Evolutionary conservation across 1,284 basidiomycete genomes (phyloP).

Genomic region (Sphagnurus paluster): DNA sequence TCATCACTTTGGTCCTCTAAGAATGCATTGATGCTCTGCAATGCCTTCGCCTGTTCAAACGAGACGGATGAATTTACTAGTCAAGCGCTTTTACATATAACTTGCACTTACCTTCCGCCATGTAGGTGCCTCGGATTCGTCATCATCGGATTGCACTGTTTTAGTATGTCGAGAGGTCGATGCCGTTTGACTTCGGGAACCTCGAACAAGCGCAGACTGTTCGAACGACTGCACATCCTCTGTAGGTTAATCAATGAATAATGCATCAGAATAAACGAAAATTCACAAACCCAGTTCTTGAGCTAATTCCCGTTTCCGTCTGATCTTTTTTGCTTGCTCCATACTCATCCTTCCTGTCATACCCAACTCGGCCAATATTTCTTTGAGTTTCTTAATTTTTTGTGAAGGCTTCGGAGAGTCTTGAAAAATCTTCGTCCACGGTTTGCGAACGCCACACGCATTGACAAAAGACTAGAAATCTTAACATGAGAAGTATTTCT

Average conservation of each 20-base stretch:
- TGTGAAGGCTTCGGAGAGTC: slow-evolving; percentile 56
- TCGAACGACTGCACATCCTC: slow-evolving; percentile 70
- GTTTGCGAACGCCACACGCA: slow-evolving; percentile 80
- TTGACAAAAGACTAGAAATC: slow-evolving; percentile 59
- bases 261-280: not conserved
- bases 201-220: slow-evolving; percentile 31
- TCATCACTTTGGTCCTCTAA: slow-evolving; percentile 64
- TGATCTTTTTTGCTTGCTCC: slow-evolving; percentile 77
- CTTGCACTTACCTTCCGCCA: slow-evolving; percentile 28
- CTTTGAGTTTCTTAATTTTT: slow-evolving; percentile 67
- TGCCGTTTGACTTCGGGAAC: slow-evolving; percentile 18
- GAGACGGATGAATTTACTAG: not conserved
- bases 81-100: not conserved
- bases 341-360: slow-evolving; percentile 79
- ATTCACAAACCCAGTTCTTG: slow-evolving; percentile 72
- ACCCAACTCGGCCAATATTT: slow-evolving; percentile 69
- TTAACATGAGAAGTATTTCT: not conserved
- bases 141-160: slow-evolving; percentile 4
- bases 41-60: slow-evolving; percentile 38
- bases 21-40: slow-evolving; percentile 68
- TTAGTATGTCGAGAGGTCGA: not conserved
- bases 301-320: slow-evolving; percentile 69
- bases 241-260: slow-evolving; percentile 25
- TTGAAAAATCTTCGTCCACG: slow-evolving; percentile 79
- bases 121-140: slow-evolving; percentile 29